Evolutionary conservation across 352 stramenopile genomes (phyloP).

Genomic region (Phytophthora sansomeana): DNA sequence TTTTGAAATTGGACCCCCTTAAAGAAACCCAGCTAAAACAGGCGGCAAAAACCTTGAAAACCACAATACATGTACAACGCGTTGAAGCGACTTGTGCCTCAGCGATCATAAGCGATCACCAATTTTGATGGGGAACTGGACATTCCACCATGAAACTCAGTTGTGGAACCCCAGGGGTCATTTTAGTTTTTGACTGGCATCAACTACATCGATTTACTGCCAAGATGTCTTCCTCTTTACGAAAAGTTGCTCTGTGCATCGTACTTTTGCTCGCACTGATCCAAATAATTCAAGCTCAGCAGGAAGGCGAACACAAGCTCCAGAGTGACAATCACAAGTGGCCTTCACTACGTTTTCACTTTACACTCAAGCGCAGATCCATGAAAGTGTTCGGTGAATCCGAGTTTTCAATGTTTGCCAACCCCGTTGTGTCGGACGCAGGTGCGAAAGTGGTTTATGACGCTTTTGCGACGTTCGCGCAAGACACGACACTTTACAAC

Average conservation of each 20-base stretch:
- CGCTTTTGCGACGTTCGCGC: slow-evolving; percentile 13
- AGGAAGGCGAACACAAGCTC: background rate
- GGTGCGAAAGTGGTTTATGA: slow-evolving; percentile 26
- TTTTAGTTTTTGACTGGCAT: background rate
- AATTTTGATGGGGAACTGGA: background rate
- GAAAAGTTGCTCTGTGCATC: background rate
- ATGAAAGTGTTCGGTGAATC: slow-evolving; percentile 37
- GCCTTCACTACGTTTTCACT: slow-evolving; percentile 32
- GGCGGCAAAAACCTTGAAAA: too few species aligned
- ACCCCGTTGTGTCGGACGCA: slow-evolving; percentile 17
- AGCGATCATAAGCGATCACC: background rate
- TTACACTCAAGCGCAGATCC: slow-evolving; percentile 36
- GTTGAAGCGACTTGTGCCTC: slow-evolving; percentile 21
- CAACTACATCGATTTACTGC: background rate
- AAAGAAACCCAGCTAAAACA: too few species aligned
- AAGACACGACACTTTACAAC: slow-evolving; percentile 16
- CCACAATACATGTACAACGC: slow-evolving; percentile 1
- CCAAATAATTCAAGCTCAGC: background rate
- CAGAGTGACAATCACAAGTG: slow-evolving; percentile 4
- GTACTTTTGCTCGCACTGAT: background rate
- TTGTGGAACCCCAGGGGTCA: background rate
- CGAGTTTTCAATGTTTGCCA: slow-evolving; percentile 36
- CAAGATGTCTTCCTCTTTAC: background rate
- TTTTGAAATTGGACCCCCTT: too few species aligned
- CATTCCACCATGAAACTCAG: background rate